A percentile compares a stretch with the other conserved stretches of the same genome.
These are phyloP conservation scores for Pontederia paniculata DNA, from an alignment of 176 grass and related monocot genomes.

Conservation along the genomic window DNA sequence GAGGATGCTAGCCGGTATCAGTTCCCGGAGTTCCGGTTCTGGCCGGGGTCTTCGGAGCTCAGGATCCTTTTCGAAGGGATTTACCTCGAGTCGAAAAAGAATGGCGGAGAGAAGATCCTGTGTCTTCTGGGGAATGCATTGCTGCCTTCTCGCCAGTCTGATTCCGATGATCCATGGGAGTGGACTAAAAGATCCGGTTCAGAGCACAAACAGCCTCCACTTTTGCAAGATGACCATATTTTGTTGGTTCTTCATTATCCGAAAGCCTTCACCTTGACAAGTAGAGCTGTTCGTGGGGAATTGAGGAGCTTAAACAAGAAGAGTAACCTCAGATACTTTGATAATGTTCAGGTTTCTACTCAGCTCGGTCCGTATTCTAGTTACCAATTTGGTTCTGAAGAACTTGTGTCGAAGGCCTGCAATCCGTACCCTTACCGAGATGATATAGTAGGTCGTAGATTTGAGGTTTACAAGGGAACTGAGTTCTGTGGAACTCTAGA, in stretches of 20 bases:
- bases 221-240: conserved; percentile 10
- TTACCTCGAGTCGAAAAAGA: conserved; percentile 35
- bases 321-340: conserved; percentile 40
- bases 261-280: conserved; percentile 41
- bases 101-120: conserved; percentile 36
- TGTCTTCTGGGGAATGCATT: conserved; percentile 69
- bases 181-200: conserved; percentile 33
- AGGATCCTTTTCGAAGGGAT: conserved; percentile 72
- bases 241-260: conserved; percentile 50
- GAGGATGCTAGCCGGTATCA: conserved; percentile 40
- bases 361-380: conserved; percentile 72
- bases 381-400: conserved; percentile 60
- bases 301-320: conserved; percentile 44
- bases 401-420: conserved; percentile 47
- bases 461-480: conserved; percentile 44
- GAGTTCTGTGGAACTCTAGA: conserved; percentile 74
- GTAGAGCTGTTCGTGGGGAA: conserved; percentile 45
- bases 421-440: conserved; percentile 34
- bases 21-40: conserved; percentile 53
- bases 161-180: conserved; percentile 40
- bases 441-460: conserved; percentile 25
- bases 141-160: conserved; percentile 29
- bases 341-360: conserved; percentile 35
- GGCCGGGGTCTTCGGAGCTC: conserved; percentile 52
- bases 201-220: conserved; percentile 37